A percentile compares a stretch with the other conserved stretches of the same genome.
phyloP scores from a whole-genome alignment of 257 asterid genomes.

The Pogostemon cablin region DNA sequence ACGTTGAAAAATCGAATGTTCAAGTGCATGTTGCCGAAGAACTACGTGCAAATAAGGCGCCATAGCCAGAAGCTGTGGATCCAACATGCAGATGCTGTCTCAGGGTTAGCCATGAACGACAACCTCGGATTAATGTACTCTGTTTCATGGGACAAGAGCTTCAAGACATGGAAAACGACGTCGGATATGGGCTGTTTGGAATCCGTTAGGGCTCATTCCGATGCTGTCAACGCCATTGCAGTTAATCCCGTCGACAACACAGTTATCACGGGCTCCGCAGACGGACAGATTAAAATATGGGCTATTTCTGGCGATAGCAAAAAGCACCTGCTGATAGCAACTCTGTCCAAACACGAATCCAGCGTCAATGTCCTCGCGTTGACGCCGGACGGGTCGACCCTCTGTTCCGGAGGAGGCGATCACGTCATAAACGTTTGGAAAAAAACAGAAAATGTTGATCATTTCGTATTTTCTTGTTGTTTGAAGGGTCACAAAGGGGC shows the following conservation, averaged over 20 bases:
- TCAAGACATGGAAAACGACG: conserved; percentile 54
- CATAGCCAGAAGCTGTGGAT: conserved; percentile 58
- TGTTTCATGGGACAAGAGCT: conserved; percentile 60
- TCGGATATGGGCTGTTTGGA: conserved; percentile 43
- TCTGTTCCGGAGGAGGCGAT: conserved; percentile 62
- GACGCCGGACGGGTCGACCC: conserved; percentile 37
- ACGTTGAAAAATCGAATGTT: conserved; percentile 47
- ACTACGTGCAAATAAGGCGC: conserved; percentile 55
- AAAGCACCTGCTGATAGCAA: conserved; percentile 24
- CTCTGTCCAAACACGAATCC: conserved; percentile 40
- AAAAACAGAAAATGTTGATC: not conserved
- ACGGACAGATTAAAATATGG: conserved; percentile 58
- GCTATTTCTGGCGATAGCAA: not conserved
- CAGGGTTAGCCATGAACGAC: conserved; percentile 43
- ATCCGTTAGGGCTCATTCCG: conserved; percentile 53
- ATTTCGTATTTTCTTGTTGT: conserved; percentile 29
- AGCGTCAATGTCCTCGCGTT: conserved; percentile 58
- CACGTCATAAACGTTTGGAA: conserved; percentile 45
- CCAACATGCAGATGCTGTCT: conserved; percentile 55
- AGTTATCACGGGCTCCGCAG: conserved; percentile 59
- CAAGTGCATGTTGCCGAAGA: conserved; percentile 40
- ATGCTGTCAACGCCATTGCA: conserved; percentile 54
- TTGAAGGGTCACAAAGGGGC: conserved; percentile 59
- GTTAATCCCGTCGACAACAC: conserved; percentile 33
- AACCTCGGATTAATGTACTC: conserved; percentile 45